These are phyloP conservation scores for Scleromitrula shiraiana DNA, from an alignment of 2,329 filamentous ascomycete genomes.

Conservation along the genomic window DNA sequence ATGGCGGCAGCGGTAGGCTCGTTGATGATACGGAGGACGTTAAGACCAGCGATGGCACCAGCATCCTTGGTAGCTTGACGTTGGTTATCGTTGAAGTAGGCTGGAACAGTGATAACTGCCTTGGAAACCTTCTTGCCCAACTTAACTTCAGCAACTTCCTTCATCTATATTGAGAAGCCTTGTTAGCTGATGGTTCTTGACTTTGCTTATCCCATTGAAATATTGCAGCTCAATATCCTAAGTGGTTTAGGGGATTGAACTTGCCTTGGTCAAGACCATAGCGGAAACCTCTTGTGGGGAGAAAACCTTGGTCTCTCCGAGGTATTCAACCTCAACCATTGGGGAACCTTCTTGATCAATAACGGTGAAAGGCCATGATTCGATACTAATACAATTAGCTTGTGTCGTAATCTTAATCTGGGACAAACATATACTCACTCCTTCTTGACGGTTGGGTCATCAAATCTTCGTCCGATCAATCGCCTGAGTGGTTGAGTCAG, in stretches of 20 bases:
- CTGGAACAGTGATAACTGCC: slow-evolving; percentile 96
- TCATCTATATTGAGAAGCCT: slow-evolving; percentile 61
- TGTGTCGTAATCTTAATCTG: neutral
- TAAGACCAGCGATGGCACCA: slow-evolving; percentile 92
- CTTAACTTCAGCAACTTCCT: slow-evolving; percentile 97
- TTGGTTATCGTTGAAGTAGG: slow-evolving; percentile 99
- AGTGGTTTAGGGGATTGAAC: slow-evolving; percentile 17
- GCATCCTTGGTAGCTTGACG: slow-evolving; percentile 99
- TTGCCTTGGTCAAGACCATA: slow-evolving; percentile 96
- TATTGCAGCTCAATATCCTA: too few species aligned
- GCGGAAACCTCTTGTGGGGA: slow-evolving; percentile 97
- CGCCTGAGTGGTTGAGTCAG: slow-evolving; percentile 51
- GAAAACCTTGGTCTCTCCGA: slow-evolving; percentile 91
- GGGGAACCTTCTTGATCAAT: slow-evolving; percentile 82
- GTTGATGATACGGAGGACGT: slow-evolving; percentile 99
- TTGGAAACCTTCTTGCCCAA: slow-evolving; percentile 98
- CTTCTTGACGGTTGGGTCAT: slow-evolving; percentile 97
- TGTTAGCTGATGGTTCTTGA: neutral
- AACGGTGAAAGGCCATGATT: slow-evolving; percentile 99
- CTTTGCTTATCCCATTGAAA: too few species aligned
- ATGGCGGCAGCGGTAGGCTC: slow-evolving; percentile 98
- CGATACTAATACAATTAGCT: slow-evolving; percentile 41
- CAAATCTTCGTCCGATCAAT: slow-evolving; percentile 92
- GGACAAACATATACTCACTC: slow-evolving; percentile 34
- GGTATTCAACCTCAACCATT: slow-evolving; percentile 90